Evolutionary conservation across 192 early-diverging fungal genomes (phyloP).

Genomic region (Gonapodya prolifera): DNA sequence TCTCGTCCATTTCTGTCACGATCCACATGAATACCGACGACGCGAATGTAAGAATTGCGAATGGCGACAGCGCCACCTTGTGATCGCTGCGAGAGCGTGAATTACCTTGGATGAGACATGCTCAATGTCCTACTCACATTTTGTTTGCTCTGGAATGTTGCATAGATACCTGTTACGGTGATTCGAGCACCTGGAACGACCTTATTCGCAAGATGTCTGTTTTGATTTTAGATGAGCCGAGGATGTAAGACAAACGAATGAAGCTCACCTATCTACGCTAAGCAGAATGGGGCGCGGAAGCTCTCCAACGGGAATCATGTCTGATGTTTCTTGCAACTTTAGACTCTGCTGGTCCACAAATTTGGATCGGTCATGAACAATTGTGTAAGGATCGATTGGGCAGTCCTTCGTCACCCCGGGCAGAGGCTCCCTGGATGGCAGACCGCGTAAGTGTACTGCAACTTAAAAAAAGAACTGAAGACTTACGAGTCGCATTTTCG

Average conservation of each 20-base stretch:
- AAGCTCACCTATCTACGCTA: slow-evolving; percentile 66
- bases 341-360: slow-evolving; percentile 96
- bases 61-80: slow-evolving; percentile 66
- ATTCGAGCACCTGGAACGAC: slow-evolving; percentile 91
- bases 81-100: background rate
- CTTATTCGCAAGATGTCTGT: slow-evolving; percentile 63
- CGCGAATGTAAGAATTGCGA: slow-evolving; percentile 84
- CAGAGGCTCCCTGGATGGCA: background rate
- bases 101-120: too few species aligned
- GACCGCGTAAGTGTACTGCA: background rate
- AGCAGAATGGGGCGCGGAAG: slow-evolving; percentile 88
- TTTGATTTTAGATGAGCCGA: background rate
- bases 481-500: slow-evolving; percentile 73
- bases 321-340: slow-evolving; percentile 95
- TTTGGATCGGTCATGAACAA: slow-evolving; percentile 87
- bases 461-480: slow-evolving; percentile 5
- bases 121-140: slow-evolving; percentile 8
- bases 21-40: slow-evolving; percentile 83
- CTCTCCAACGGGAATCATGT: slow-evolving; percentile 95
- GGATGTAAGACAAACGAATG: background rate
- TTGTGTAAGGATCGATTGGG: slow-evolving; percentile 81
- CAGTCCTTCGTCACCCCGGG: slow-evolving; percentile 43
- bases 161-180: slow-evolving; percentile 88
- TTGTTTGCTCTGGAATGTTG: slow-evolving; percentile 70
- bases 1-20: slow-evolving; percentile 49